phyloP scores from a whole-genome alignment of 495 filamentous ascomycete species.

The Pseudotulostoma volvatum region DNA sequence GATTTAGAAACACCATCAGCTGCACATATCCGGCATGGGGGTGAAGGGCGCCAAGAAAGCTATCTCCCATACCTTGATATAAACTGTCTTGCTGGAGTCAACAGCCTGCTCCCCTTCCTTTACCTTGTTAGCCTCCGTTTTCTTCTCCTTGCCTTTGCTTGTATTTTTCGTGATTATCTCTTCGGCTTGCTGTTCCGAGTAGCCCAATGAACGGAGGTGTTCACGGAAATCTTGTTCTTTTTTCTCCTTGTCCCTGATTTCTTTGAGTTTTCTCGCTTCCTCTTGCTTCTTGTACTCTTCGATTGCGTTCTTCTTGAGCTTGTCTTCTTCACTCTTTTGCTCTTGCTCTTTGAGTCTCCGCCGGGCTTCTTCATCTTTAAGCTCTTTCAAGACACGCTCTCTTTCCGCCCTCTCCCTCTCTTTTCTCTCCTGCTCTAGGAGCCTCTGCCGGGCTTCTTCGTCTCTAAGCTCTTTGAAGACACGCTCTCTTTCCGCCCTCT shows the following conservation, averaged over 20 bases:
- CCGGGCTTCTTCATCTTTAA: constrained; percentile 19
- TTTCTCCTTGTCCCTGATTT: constrained; percentile 16
- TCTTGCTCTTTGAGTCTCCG: constrained; percentile 20
- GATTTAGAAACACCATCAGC: constrained; percentile 3
- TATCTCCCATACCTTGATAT: constrained; percentile 29
- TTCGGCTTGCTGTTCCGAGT: constrained; percentile 33
- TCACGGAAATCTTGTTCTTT: constrained; percentile 34
- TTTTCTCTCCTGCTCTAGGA: constrained; percentile 8
- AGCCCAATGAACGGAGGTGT: constrained; percentile 22
- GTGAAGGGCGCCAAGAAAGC: neutral
- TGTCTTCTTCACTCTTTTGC: constrained; percentile 30
- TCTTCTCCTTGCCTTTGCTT: constrained; percentile 37
- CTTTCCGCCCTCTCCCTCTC: constrained; percentile 11
- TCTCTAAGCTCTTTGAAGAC: constrained; percentile 23
- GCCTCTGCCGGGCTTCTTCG: too few species aligned
- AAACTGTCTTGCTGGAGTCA: constrained; percentile 25
- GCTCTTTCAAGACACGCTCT: constrained; percentile 6
- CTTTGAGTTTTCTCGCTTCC: constrained; percentile 16
- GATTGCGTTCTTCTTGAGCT: constrained; percentile 34
- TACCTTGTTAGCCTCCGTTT: constrained; percentile 29
- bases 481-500: constrained; percentile 16
- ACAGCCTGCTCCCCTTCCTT: constrained; percentile 28
- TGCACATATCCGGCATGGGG: neutral
- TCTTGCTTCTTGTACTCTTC: constrained; percentile 44
- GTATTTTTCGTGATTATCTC: constrained; percentile 41